These are phyloP conservation scores for Umbelopsis vinacea DNA, from an alignment of 192 early-diverging fungal genomes.

Conservation along the genomic window DNA sequence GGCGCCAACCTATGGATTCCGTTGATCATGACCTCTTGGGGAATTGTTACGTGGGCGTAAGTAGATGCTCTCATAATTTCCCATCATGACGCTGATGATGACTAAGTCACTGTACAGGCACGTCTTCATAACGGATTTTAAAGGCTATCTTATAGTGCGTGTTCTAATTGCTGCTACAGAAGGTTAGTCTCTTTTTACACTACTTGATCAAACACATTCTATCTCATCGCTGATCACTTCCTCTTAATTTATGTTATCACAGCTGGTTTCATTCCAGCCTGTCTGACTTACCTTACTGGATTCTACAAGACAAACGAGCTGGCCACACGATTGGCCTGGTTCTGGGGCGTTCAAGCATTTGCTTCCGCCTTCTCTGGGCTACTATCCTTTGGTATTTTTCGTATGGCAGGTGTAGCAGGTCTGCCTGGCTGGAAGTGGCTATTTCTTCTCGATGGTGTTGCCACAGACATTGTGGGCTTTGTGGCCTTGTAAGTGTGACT, in stretches of 20 bases:
- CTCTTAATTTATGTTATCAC: not conserved
- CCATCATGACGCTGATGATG: not conserved
- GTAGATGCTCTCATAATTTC: constrained; percentile 2
- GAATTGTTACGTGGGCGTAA: constrained; percentile 31
- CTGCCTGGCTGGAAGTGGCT: constrained; percentile 69
- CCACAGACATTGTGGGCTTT: constrained; percentile 54
- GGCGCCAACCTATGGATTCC: constrained; percentile 60
- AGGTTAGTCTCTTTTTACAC: constrained; percentile 13
- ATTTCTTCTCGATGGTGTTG: constrained; percentile 64
- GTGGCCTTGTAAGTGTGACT: constrained; percentile 43
- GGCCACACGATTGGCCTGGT: constrained; percentile 52
- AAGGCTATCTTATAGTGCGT: constrained; percentile 47
- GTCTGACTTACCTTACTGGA: constrained; percentile 48
- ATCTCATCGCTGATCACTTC: not conserved
- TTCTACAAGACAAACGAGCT: constrained; percentile 59
- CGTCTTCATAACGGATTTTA: constrained; percentile 37
- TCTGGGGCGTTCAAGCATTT: constrained; percentile 53
- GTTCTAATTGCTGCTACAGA: constrained; percentile 55
- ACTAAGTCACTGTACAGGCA: constrained; percentile 40
- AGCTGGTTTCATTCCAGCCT: constrained; percentile 40
- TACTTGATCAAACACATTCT: not conserved
- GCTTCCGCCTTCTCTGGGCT: constrained; percentile 59
- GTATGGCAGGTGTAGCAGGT: constrained; percentile 53
- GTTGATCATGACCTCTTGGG: constrained; percentile 39
- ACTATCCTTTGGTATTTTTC: constrained; percentile 62